Percentiles rank a stretch among this genome's conserved stretches.
phyloP scores from a whole-genome alignment of 1,284 basidiomycete genomes.

The Boletus coffeatus region DNA sequence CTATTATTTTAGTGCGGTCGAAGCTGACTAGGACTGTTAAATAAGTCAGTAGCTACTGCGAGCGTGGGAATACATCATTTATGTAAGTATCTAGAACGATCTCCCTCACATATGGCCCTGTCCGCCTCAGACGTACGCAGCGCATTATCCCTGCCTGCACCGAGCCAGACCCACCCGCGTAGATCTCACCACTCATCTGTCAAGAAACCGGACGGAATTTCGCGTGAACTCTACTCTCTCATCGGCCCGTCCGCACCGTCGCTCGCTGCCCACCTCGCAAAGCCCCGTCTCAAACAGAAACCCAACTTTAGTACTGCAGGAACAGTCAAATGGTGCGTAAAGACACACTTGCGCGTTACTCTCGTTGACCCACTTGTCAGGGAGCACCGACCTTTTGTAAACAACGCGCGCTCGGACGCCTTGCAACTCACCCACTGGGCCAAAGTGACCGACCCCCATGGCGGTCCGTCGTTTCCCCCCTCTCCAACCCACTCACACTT shows the following conservation, averaged over 20 bases:
- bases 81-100: not conserved
- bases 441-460: conserved; percentile 51
- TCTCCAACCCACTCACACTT: not conserved
- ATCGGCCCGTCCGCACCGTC: conserved; percentile 91
- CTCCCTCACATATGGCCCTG: conserved; percentile 42
- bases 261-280: conserved; percentile 67
- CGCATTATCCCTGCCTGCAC: conserved; percentile 55
- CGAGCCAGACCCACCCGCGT: conserved; percentile 7
- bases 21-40: too few relatives aligned
- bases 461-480: conserved; percentile 38
- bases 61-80: not conserved
- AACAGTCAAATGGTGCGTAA: conserved; percentile 58
- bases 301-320: conserved; percentile 61
- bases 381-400: conserved; percentile 73
- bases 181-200: conserved; percentile 21
- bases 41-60: too few relatives aligned
- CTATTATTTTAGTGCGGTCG: too few relatives aligned
- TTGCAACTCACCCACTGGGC: conserved; percentile 67
- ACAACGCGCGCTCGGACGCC: conserved; percentile 54
- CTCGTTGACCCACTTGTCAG: conserved; percentile 33
- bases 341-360: not conserved
- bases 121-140: conserved; percentile 80
- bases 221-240: conserved; percentile 88
- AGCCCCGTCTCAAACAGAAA: conserved; percentile 85
- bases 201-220: conserved; percentile 85